phyloP scores from a whole-genome alignment of 495 filamentous ascomycete genomes.

The Cryomyces minteri region DNA sequence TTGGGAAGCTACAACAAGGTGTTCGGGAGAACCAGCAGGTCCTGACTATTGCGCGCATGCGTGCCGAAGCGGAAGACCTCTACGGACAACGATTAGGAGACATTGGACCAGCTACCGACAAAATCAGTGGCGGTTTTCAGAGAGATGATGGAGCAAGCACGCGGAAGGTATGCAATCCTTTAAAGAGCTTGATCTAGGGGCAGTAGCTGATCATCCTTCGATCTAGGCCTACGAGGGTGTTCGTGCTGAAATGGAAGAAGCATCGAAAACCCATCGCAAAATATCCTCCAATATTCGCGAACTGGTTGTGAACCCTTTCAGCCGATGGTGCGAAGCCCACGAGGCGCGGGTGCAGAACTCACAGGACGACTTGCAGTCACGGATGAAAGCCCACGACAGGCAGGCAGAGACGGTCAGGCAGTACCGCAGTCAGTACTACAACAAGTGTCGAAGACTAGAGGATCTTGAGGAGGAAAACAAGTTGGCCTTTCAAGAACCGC shows the following conservation, averaged over 20 bases:
- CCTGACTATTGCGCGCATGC: slow-evolving; percentile 79
- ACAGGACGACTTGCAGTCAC: slow-evolving; percentile 75
- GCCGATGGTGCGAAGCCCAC: slow-evolving; percentile 89
- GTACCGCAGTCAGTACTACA: slow-evolving; percentile 89
- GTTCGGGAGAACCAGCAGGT: slow-evolving; percentile 90
- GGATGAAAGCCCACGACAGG: slow-evolving; percentile 82
- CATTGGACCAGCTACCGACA: slow-evolving; percentile 69
- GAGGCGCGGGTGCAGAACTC: slow-evolving; percentile 79
- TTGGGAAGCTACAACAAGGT: slow-evolving; percentile 92
- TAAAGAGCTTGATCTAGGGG: background rate
- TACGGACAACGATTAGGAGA: slow-evolving; percentile 70
- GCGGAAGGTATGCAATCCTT: slow-evolving; percentile 40
- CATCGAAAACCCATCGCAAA: slow-evolving; percentile 76
- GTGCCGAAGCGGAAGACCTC: slow-evolving; percentile 84
- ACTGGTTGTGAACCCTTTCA: slow-evolving; percentile 82
- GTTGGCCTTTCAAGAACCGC: slow-evolving; percentile 79
- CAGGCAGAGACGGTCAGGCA: slow-evolving; percentile 83
- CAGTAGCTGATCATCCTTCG: slow-evolving; percentile 1
- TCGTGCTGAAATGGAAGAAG: slow-evolving; percentile 85
- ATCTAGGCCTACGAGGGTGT: slow-evolving; percentile 83
- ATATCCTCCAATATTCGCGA: slow-evolving; percentile 92
- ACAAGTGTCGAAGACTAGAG: slow-evolving; percentile 91
- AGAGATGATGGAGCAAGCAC: slow-evolving; percentile 94
- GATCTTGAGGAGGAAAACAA: slow-evolving; percentile 98
- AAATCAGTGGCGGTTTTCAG: slow-evolving; percentile 64